phyloP scores from a whole-genome alignment of 768 basidiomycete species.

The Nevesoporus exiguus region DNA sequence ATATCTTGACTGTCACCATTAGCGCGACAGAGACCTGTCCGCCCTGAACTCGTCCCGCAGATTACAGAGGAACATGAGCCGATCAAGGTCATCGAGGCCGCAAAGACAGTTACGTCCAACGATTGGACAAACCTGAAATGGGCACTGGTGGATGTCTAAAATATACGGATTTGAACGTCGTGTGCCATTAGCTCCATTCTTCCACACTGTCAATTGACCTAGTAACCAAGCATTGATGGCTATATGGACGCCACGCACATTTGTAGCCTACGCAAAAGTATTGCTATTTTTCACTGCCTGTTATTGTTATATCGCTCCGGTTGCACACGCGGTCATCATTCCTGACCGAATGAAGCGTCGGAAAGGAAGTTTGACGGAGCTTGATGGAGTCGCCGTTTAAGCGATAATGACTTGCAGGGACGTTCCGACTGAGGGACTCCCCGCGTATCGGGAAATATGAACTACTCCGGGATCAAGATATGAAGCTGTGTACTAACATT shows the following conservation, averaged over 20 bases:
- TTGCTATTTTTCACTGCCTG: constrained; percentile 13
- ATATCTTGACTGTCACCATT: background rate
- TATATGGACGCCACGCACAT: constrained; percentile 5
- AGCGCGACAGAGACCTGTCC: constrained; percentile 18
- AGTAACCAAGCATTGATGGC: background rate
- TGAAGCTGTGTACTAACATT: constrained; percentile 11
- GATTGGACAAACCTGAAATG: constrained; percentile 24
- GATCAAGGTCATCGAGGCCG: constrained; percentile 9
- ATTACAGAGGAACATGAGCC: background rate
- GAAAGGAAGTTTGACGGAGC: constrained; percentile 22
- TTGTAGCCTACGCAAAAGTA: constrained; percentile 15
- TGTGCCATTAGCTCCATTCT: constrained; percentile 1
- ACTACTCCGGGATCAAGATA: constrained; percentile 13
- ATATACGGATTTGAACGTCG: constrained; percentile 9
- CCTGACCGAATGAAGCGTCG: constrained; percentile 10
- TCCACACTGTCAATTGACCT: background rate
- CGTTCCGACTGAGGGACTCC: constrained; percentile 8
- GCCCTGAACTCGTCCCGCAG: constrained; percentile 22
- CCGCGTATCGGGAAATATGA: constrained; percentile 27
- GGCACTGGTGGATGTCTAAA: background rate
- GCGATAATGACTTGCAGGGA: constrained; percentile 28
- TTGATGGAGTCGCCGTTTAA: constrained; percentile 18
- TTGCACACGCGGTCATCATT: constrained; percentile 11
- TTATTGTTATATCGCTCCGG: constrained; percentile 19
- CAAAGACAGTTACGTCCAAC: background rate